Evolutionary conservation across 768 basidiomycete species (phyloP), one percentile per base, ranked within the genome.

Genomic region (Termitomyces heimii): DNA sequence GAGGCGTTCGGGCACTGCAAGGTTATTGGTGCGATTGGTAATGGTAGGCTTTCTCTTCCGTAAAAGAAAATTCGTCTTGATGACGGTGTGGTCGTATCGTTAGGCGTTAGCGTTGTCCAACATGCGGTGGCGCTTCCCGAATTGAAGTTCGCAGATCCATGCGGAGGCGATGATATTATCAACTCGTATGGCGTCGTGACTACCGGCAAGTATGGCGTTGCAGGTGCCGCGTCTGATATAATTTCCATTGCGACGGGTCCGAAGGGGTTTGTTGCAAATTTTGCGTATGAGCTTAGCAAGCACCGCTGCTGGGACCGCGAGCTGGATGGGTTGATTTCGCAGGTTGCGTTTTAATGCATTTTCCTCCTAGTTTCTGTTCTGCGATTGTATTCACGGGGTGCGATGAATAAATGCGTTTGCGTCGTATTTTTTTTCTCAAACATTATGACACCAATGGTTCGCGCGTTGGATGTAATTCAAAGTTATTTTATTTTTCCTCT

Each of bases 1-100:
- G 92, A 94, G 70, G 86, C 90, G 2, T 94, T 89, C 71, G 88
- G 88, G 22, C 93, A 94, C 70, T 86, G 84, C 71, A 94, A 94
- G 73, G 68, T 87, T 18, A 89, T 96, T 56, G 89, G 83, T 2
- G 91, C 85, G 1, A 75, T 87, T 46, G 93, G 92, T 10, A 79
- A 83, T 67, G 85, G 86, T 82, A 43, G 31, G 68, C 61, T 26
- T 26, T 56, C 22, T 14, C 20, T 22, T 40, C 16, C 20, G 28
- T n/a, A 2, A 50, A 5, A 18, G 6, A 48, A 18, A 29, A 5
- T 31, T 53, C n/a, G 12, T 45, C 45, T 24, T 18, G 8, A 45
- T 46, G 22, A 56, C 12, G 42, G 42, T 7, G 6, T 18, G 5
- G 5, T 54, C 1, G 31, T 53, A 48, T 53, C 0, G 39, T n/a